Conservation (phyloP, 257 asterid species). For the Forsythia viridissima region DNA sequence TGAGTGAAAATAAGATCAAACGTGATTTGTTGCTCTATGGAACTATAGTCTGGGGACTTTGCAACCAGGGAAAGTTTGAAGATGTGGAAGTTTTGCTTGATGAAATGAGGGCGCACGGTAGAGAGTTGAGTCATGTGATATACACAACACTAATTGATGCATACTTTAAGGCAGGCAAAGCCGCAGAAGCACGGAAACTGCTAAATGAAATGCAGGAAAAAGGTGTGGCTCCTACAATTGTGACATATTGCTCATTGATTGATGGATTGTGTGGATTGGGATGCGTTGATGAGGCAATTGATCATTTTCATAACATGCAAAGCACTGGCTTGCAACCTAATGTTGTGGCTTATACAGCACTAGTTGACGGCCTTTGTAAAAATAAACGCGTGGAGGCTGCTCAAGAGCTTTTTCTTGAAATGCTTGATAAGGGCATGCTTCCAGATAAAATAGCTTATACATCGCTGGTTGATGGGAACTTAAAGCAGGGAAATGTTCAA, state of each 20-base stretch:
- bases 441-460: constrained; percentile 76
- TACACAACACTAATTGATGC: constrained; percentile 72
- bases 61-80: constrained; percentile 62
- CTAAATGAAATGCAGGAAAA: constrained; percentile 69
- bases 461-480: constrained; percentile 62
- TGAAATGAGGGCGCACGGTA: constrained; percentile 64
- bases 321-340: constrained; percentile 65
- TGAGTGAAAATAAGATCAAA: constrained; percentile 56
- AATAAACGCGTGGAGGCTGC: constrained; percentile 58
- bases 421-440: constrained; percentile 59
- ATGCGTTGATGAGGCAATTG: constrained; percentile 63
- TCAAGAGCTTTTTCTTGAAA: constrained; percentile 57
- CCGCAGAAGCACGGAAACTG: constrained; percentile 57
- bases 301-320: constrained; percentile 50
- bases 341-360: constrained; percentile 65
- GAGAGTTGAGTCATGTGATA: constrained; percentile 58
- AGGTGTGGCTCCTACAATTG: constrained; percentile 57
- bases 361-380: constrained; percentile 75
- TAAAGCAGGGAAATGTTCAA: constrained; percentile 63
- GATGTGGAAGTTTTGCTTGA: constrained; percentile 58
- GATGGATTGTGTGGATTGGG: constrained; percentile 81
- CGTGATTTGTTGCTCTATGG: constrained; percentile 70
- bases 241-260: constrained; percentile 63
- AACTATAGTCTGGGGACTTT: constrained; percentile 81
- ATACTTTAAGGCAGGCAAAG: constrained; percentile 75